Evolutionary conservation across 192 early-diverging fungal genomes (phyloP), one percentile per base, ranked within the genome.

Genomic region (Coemansia sp.): DNA sequence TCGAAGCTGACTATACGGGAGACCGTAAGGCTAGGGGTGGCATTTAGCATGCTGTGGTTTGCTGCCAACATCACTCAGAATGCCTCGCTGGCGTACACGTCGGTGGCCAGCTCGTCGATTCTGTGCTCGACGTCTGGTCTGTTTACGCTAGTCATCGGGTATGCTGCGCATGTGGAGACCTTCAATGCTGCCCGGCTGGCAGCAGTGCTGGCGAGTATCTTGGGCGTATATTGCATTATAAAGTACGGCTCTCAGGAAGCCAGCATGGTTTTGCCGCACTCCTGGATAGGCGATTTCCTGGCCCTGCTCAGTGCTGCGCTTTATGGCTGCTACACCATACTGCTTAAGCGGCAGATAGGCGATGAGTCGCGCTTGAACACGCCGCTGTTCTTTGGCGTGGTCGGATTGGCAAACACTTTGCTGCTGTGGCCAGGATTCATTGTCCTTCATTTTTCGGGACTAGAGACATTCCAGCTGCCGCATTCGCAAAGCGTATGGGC

Each of bases 11-110:
- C 62, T 0, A 43, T 59, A 21, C 49, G 66, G 21, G 80, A 87
- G 69, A 82, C 82, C 11, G 83, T 84, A 0, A 58, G 79, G 53
- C 75, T 89, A 37, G 83, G 87, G 1, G 58, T 86, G 23, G 62
- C 61, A 0, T 92, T 92, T 58, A 89, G 88, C 63, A 64, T 87
- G 10, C 66, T 90, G 45, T 92, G 90, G 90, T 92, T 92, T 78
- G 80, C 81, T 21, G 90, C 88, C 51, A 90, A 90, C 61, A 82
- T 83, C 69, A 68, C 82, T 3, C 86, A 81, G 31, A 92, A 90
- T 58, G 80, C 85, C 8, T 86, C 86, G 32, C 75, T 90, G 40
- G 84, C 86, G 0, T 87, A 87, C 56, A 90, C 88, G 12, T 82
- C 79, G 0, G 90, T 90, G 15, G 85, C 84, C 5, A 88, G 85